Conservation (phyloP, 176 grass and related monocot genomes). For the Oryza longistaminata region DNA sequence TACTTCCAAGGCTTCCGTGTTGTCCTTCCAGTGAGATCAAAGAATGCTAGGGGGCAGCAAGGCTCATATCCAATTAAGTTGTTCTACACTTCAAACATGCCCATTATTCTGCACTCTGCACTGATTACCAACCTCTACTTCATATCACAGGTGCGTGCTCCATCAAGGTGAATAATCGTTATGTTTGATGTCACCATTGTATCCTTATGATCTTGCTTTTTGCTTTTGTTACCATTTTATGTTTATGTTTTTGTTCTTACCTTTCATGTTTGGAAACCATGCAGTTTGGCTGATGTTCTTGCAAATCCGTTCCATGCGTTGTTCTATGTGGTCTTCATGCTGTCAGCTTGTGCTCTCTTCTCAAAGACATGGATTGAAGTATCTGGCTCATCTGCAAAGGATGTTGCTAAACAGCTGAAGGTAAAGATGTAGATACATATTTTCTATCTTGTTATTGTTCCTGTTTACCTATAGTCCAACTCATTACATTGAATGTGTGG, state of each 20-base stretch:
- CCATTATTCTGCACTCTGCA: constrained; percentile 92
- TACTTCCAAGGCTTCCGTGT: constrained; percentile 97
- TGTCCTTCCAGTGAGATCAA: constrained; percentile 92
- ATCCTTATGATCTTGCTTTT: not conserved
- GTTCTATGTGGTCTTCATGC: constrained; percentile 62
- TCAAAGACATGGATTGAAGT: constrained; percentile 71
- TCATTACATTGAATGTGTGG: not conserved
- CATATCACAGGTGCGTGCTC: constrained; percentile 83
- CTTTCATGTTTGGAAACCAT: not conserved
- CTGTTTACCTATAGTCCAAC: not conserved
- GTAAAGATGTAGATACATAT: constrained; percentile 13
- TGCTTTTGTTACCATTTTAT: not conserved
- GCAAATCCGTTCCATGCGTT: constrained; percentile 62
- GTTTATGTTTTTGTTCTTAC: not conserved
- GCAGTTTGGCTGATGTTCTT: constrained; percentile 58
- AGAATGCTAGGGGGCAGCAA: constrained; percentile 85
- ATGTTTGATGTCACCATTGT: not conserved
- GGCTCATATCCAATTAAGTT: constrained; percentile 96
- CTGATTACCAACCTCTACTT: constrained; percentile 92
- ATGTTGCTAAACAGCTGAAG: constrained; percentile 59
- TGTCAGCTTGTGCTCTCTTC: constrained; percentile 59
- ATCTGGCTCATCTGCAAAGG: constrained; percentile 62
- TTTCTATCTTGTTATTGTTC: not conserved
- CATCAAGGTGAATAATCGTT: constrained; percentile 65
- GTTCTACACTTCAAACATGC: constrained; percentile 97